Evolutionary conservation across 352 stramenopile species (phyloP).

Genomic region (Bremia lactucae): DNA sequence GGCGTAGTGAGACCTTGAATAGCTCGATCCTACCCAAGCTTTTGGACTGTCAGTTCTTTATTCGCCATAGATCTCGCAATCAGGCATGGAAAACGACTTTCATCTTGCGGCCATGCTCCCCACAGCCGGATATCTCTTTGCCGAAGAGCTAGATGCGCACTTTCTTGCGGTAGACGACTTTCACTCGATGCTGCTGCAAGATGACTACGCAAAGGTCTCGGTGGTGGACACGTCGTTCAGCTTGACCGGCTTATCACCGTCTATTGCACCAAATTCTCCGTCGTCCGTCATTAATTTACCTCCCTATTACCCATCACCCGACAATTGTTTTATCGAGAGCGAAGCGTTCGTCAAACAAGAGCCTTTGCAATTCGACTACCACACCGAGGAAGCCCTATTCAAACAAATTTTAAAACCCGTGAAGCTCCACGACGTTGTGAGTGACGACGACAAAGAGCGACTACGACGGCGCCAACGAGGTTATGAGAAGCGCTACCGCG

Average conservation of each 20-base stretch:
- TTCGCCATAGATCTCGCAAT: slow-evolving; percentile 4
- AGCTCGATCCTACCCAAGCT: slow-evolving; percentile 1
- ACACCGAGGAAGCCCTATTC: background rate
- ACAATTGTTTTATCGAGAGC: background rate
- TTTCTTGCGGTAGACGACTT: slow-evolving; percentile 16
- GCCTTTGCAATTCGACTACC: no score
- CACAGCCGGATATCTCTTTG: slow-evolving; percentile 18
- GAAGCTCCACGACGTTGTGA: background rate
- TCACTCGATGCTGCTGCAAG: slow-evolving; percentile 7
- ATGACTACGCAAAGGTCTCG: background rate
- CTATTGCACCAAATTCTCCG: slow-evolving; percentile 6
- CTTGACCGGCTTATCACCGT: background rate
- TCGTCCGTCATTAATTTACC: slow-evolving; percentile 17
- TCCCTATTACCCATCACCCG: slow-evolving; percentile 2
- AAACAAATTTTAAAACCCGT: slow-evolving; percentile 3
- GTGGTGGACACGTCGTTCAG: background rate
- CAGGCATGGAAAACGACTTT: slow-evolving; percentile 7
- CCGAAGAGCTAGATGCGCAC: slow-evolving; percentile 20
- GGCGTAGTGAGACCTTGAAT: slow-evolving; percentile 2
- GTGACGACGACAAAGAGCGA: slow-evolving; percentile 18
- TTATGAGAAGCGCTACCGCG: slow-evolving; percentile 35
- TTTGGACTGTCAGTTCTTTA: slow-evolving; percentile 10
- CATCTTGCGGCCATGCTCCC: slow-evolving; percentile 9
- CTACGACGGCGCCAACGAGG: slow-evolving; percentile 25
- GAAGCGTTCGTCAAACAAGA: slow-evolving; percentile 8